Evolutionary conservation across 495 filamentous ascomycete genomes (phyloP).

Genomic region (Pyronema omphalodes): DNA sequence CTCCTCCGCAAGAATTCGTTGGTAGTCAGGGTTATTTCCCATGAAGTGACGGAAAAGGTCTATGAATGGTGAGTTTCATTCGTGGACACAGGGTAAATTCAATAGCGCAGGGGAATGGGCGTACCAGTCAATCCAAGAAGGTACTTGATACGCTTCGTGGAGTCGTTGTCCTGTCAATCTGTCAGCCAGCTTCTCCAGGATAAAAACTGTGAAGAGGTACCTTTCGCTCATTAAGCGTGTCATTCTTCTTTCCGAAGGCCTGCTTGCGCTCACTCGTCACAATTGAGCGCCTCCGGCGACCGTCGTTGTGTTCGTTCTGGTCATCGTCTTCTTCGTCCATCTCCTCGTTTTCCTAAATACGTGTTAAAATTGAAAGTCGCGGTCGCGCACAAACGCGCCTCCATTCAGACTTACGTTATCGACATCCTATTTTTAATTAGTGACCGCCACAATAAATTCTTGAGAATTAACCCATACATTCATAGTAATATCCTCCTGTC

Average conservation of each 20-base stretch:
- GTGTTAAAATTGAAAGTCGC: conserved; percentile 3
- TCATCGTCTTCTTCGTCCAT: conserved; percentile 18
- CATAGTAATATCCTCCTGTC: conserved; percentile 21
- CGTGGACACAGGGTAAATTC: neutral
- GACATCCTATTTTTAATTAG: conserved; percentile 14
- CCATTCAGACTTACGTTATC: conserved; percentile 18
- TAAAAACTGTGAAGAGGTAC: conserved; percentile 30
- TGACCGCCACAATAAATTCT: neutral
- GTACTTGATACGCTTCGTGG: conserved; percentile 85
- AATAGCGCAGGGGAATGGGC: neutral
- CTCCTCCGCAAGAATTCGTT: conserved; percentile 80
- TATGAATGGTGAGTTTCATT: neutral
- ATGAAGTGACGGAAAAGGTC: conserved; percentile 99
- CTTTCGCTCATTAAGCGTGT: conserved; percentile 74
- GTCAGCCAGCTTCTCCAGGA: conserved; percentile 1
- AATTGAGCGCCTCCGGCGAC: conserved; percentile 66
- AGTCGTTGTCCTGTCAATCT: conserved; percentile 64
- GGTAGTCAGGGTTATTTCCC: conserved; percentile 81
- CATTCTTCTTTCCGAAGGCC: conserved; percentile 87
- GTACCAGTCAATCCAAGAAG: conserved; percentile 65
- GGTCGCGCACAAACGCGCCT: neutral
- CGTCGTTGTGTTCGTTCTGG: conserved; percentile 37
- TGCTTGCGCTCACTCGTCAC: conserved; percentile 73
- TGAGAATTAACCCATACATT: neutral
- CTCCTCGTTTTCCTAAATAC: conserved; percentile 6